phyloP scores from a whole-genome alignment of 345 rosid species.

The Hibiscus syriacus region DNA sequence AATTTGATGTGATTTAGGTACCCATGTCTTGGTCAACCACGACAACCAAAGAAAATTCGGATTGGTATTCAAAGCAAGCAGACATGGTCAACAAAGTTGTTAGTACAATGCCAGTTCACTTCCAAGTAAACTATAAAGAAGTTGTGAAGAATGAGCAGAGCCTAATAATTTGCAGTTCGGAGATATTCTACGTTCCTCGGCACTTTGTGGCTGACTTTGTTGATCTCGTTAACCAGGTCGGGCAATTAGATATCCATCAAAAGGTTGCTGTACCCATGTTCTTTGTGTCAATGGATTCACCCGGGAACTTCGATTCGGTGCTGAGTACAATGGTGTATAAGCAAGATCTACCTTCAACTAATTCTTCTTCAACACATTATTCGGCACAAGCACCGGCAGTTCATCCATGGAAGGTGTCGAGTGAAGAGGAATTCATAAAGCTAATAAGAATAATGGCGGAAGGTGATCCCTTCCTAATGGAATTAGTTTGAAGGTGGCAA shows the following conservation, averaged over 20 bases:
- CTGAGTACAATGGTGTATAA: background rate
- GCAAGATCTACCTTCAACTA: background rate
- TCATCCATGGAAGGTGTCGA: background rate
- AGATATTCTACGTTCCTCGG: constrained; percentile 82
- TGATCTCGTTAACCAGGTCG: constrained; percentile 84
- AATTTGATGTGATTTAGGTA: constrained; percentile 38
- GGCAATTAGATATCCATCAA: constrained; percentile 62
- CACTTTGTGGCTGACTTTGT: constrained; percentile 46
- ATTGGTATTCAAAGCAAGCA: constrained; percentile 68
- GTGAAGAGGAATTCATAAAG: background rate
- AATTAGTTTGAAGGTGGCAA: background rate
- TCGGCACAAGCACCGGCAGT: background rate
- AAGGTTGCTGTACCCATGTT: constrained; percentile 92
- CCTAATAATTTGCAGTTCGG: constrained; percentile 71
- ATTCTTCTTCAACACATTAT: background rate
- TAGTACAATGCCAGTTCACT: constrained; percentile 76
- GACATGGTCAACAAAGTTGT: constrained; percentile 69
- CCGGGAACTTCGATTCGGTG: constrained; percentile 65
- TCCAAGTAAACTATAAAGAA: constrained; percentile 91
- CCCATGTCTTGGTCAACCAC: constrained; percentile 73
- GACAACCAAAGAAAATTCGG: constrained; percentile 43
- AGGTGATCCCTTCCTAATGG: background rate
- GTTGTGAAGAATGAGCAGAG: constrained; percentile 42
- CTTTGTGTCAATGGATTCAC: constrained; percentile 82
- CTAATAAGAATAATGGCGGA: background rate